These are phyloP conservation scores for Eutypa lata DNA, from an alignment of 2,329 filamentous ascomycete species.

Conservation along the genomic window DNA sequence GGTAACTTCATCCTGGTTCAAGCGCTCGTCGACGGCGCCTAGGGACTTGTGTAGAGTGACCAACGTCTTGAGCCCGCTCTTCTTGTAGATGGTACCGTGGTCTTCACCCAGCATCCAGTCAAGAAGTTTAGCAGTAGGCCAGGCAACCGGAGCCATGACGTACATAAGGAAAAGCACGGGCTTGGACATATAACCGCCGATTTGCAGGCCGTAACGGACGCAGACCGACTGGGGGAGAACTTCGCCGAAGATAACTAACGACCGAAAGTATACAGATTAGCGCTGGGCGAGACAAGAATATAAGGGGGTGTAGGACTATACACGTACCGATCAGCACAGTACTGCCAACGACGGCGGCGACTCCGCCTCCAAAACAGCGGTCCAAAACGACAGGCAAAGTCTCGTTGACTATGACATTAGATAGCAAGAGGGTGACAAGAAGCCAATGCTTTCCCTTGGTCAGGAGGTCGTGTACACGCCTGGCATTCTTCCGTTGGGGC, in stretches of 20 bases:
- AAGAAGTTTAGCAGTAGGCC: conserved; percentile 92
- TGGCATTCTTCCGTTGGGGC: conserved; percentile 81
- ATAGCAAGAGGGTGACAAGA: conserved; percentile 85
- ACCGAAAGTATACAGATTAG: conserved; percentile 18
- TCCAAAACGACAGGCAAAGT: conserved; percentile 93
- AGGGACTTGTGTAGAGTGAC: conserved; percentile 93
- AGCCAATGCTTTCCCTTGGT: conserved; percentile 97
- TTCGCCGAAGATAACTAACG: conserved; percentile 91
- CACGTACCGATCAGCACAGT: conserved; percentile 85
- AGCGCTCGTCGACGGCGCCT: conserved; percentile 78
- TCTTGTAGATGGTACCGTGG: conserved; percentile 96
- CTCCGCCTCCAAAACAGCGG: conserved; percentile 87
- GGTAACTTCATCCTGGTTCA: conserved; percentile 97
- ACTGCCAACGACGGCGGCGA: conserved; percentile 89
- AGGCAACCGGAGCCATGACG: conserved; percentile 82
- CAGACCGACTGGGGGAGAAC: conserved; percentile 94
- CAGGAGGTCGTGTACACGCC: conserved; percentile 74
- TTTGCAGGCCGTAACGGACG: conserved; percentile 91
- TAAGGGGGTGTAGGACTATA: neutral
- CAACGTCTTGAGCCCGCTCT: conserved; percentile 92
- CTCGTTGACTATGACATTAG: conserved; percentile 98
- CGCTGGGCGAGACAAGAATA: neutral
- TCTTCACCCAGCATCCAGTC: conserved; percentile 92
- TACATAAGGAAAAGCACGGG: conserved; percentile 90
- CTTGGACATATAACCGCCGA: conserved; percentile 90